Evolutionary conservation across 176 grass and related monocot genomes (phyloP), one percentile per base, ranked within the genome.

Genomic region (Puccinellia tenuiflora): DNA sequence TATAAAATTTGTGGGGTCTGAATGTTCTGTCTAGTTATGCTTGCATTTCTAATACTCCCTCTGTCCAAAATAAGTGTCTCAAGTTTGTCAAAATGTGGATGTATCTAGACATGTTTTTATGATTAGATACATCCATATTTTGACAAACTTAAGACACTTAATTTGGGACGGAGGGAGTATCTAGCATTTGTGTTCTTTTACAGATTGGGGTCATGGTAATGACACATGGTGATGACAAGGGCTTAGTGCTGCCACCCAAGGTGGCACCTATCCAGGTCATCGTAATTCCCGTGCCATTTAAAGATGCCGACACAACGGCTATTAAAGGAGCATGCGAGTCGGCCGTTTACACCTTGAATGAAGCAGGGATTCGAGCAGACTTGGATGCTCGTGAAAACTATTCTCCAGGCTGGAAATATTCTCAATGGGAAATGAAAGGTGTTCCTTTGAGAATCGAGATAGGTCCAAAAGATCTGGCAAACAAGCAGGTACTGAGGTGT

Each of bases 341-440:
- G 16, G 76, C 96, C 14, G 89, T 81, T 61, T 83, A 90, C 68
- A 88, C 55, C 28, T 82, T 99, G 33, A 81, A 66, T 33, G 24
- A 91, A 35, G 86, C 91, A 43, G 89, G 91, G 16, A 25, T 99
- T 79, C 86, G 87, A 87, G 85, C 87, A 39, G 93, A 96, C 38
- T 70, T 82, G 26, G 93, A 99, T 71, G 86, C 85, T 73, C 92
- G 91, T 26, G 96, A 96, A 38, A 99, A 99, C 72, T 96, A 99
- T 51, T 99, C 96, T 6, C 93, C 93, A 16, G 96, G 96, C 57
- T 99, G 96, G 96, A 99, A 99, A 81, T 96, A 99, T 73, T 95
- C 96, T 59, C 87, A 93, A 57, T 99, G 96, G 93, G 96, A 99
- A 89, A 93, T 96, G 93, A 99, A 99, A 92, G 96, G 96, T 52